These are phyloP conservation scores for Stagonosporopsis tanaceti DNA, from an alignment of 2,329 filamentous ascomycete species.

Conservation along the genomic window DNA sequence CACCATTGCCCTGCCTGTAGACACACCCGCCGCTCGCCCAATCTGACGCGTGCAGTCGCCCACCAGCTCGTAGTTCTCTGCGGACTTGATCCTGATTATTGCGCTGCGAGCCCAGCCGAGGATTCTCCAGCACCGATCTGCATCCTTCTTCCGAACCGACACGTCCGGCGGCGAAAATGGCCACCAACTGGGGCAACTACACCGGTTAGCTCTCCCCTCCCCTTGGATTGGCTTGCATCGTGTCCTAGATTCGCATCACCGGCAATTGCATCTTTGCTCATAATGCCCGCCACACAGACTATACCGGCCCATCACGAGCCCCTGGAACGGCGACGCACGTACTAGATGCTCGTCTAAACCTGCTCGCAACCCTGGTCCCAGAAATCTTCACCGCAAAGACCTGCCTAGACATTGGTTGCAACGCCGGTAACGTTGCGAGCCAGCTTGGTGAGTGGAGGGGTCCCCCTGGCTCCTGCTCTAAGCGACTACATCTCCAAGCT, in stretches of 20 bases:
- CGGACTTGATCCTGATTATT: background rate
- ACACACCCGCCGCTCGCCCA: slow-evolving; percentile 24
- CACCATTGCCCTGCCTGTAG: slow-evolving; percentile 23
- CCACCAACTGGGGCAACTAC: slow-evolving; percentile 47
- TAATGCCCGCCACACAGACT: slow-evolving; percentile 39
- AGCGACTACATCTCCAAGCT: slow-evolving; percentile 19
- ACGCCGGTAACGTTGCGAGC: slow-evolving; percentile 48
- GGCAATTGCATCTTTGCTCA: slow-evolving; percentile 27
- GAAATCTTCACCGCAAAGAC: slow-evolving; percentile 45
- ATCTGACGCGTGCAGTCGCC: slow-evolving; percentile 8
- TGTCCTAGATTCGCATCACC: slow-evolving; percentile 6
- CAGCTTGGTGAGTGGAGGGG: slow-evolving; percentile 48
- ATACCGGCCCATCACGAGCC: slow-evolving; percentile 47
- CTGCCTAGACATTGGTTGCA: slow-evolving; percentile 52
- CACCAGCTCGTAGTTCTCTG: slow-evolving; percentile 6
- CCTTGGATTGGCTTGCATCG: slow-evolving; percentile 4
- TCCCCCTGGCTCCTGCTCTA: slow-evolving; percentile 28
- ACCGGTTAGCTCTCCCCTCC: slow-evolving; percentile 29
- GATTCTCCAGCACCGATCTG: slow-evolving; percentile 34
- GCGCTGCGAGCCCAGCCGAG: slow-evolving; percentile 21
- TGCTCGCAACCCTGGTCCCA: slow-evolving; percentile 44
- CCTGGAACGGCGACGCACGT: slow-evolving; percentile 48
- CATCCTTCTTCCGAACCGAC: slow-evolving; percentile 22
- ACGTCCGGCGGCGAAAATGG: slow-evolving; percentile 35
- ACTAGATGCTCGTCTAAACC: slow-evolving; percentile 47